Conservation (phyloP, 1,139 yeast genomes). For the Nakaseomyces kungkrabaensis region DNA sequence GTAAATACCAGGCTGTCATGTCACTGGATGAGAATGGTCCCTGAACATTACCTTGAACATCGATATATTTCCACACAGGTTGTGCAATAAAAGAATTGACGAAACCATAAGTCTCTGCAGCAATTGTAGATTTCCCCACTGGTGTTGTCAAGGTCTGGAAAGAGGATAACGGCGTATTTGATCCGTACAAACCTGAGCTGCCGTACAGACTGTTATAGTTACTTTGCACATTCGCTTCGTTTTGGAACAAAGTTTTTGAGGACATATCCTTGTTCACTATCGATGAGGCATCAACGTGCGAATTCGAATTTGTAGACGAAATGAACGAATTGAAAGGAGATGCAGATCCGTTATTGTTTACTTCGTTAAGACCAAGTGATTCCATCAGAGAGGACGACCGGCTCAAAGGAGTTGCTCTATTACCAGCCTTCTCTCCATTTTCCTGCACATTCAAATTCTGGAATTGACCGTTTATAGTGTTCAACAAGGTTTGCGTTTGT, state of each 20-base stretch:
- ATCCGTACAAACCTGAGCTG: slow-evolving; percentile 38
- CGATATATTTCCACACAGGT: slow-evolving; percentile 26
- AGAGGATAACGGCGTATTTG: neutral
- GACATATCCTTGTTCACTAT: neutral
- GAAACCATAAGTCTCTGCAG: slow-evolving; percentile 1
- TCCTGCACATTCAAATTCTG: slow-evolving; percentile 12
- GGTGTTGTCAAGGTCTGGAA: neutral
- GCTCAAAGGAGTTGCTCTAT: slow-evolving; percentile 4
- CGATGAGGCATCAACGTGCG: neutral
- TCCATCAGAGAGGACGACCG: slow-evolving; percentile 22
- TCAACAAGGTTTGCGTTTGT: slow-evolving; percentile 3
- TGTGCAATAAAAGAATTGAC: slow-evolving; percentile 1
- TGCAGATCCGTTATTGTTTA: neutral
- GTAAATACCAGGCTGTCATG: slow-evolving; percentile 27
- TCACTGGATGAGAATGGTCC: slow-evolving; percentile 28
- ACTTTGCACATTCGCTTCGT: slow-evolving; percentile 44
- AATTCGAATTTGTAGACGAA: neutral
- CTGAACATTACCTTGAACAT: slow-evolving; percentile 25
- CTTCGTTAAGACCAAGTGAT: slow-evolving; percentile 11
- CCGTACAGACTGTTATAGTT: slow-evolving; percentile 71
- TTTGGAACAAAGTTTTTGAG: neutral
- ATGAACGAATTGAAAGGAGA: neutral
- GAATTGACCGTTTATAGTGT: slow-evolving; percentile 13
- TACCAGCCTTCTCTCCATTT: neutral
- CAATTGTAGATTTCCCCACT: neutral